These are phyloP conservation scores for Claviceps capensis DNA, from an alignment of 2,329 filamentous ascomycete genomes.

Conservation along the genomic window DNA sequence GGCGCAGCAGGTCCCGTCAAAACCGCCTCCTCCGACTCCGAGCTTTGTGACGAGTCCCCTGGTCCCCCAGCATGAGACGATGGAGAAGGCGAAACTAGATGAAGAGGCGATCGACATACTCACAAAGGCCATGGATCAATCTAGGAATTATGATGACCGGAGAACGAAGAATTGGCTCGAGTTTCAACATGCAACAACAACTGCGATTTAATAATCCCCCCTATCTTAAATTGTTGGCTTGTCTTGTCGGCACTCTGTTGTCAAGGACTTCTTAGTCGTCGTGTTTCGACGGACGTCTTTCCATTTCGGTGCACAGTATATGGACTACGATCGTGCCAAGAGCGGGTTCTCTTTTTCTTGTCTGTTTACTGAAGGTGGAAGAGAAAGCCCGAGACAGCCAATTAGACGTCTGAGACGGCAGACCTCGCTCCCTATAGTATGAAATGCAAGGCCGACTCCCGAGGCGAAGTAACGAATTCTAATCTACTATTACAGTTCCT, in stretches of 20 bases:
- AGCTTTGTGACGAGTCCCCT: conserved; percentile 26
- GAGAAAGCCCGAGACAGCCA: too few relatives aligned
- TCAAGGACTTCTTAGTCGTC: neutral
- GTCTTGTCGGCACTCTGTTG: neutral
- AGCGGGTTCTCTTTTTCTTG: too few relatives aligned
- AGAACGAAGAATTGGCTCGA: conserved; percentile 26
- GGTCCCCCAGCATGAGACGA: conserved; percentile 33
- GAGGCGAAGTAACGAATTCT: neutral
- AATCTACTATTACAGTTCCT: neutral
- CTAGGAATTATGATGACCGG: conserved; percentile 22
- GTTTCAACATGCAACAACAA: conserved; percentile 10
- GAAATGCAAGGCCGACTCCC: neutral
- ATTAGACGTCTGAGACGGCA: too few relatives aligned
- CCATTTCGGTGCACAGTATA: too few relatives aligned
- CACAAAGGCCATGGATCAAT: conserved; percentile 23
- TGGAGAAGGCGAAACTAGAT: conserved; percentile 32
- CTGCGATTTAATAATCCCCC: conserved; percentile 2
- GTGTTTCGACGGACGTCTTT: too few relatives aligned
- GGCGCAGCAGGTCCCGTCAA: conserved; percentile 27
- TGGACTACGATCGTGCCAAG: too few relatives aligned
- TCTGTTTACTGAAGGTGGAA: too few relatives aligned
- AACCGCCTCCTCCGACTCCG: conserved; percentile 18
- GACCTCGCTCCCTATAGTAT: too few relatives aligned
- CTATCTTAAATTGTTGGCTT: neutral
- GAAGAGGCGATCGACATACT: conserved; percentile 28